Conservation (phyloP, 83 land plant genomes). For the Larix sibirica region DNA sequence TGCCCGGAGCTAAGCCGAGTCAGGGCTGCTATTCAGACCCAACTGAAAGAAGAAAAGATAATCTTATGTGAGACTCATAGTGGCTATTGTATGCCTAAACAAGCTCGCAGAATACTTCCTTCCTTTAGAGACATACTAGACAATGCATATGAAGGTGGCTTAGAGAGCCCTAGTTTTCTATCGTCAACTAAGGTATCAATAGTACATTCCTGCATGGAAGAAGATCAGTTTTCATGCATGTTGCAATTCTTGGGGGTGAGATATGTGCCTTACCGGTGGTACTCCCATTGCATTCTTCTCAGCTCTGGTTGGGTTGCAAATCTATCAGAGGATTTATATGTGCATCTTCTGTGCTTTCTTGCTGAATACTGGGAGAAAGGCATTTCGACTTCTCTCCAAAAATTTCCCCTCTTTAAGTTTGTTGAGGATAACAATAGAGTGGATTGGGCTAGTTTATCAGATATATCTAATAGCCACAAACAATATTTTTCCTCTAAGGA, state of each 20-base stretch:
- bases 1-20: slow-evolving; percentile 30
- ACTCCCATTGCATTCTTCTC: slow-evolving; percentile 25
- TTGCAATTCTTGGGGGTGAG: slow-evolving; percentile 43
- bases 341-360: slow-evolving; percentile 40
- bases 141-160: slow-evolving; percentile 20
- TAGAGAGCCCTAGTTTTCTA: background rate
- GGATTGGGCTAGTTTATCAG: slow-evolving; percentile 17
- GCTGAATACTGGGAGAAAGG: slow-evolving; percentile 4
- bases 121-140: slow-evolving; percentile 35
- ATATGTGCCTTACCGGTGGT: slow-evolving; percentile 32
- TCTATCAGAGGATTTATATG: slow-evolving; percentile 44
- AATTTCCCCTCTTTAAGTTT: slow-evolving; percentile 33
- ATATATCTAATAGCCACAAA: background rate
- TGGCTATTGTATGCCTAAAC: slow-evolving; percentile 29
- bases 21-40: slow-evolving; percentile 28
- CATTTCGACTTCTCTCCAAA: background rate
- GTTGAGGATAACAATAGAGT: slow-evolving; percentile 1
- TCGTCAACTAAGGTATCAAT: background rate
- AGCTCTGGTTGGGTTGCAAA: slow-evolving; percentile 27
- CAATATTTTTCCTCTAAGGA: background rate
- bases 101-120: slow-evolving; percentile 29
- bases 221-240: background rate
- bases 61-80: slow-evolving; percentile 42
- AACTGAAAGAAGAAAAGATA: slow-evolving; percentile 27
- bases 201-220: slow-evolving; percentile 11